Conservation (phyloP, 2,329 filamentous ascomycete genomes). For the Xenosphaeropsis pyriputrescens region DNA sequence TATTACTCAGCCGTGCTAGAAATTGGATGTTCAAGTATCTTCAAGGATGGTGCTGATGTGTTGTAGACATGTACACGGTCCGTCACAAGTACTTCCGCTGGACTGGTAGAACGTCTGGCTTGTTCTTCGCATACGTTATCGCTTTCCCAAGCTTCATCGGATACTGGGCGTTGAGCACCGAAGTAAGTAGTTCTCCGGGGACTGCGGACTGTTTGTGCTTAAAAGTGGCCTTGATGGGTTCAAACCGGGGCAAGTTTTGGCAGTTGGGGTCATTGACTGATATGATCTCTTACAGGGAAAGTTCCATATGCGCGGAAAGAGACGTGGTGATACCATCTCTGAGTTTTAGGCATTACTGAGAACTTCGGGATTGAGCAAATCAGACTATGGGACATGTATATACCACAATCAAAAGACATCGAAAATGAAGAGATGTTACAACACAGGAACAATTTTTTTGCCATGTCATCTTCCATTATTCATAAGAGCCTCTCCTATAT, state of each 20-base stretch:
- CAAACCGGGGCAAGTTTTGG: not conserved
- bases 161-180: conserved; percentile 62
- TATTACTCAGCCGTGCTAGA: too few relatives aligned
- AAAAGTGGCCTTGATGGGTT: not conserved
- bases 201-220: not conserved
- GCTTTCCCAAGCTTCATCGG: conserved; percentile 58
- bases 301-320: conserved; percentile 73
- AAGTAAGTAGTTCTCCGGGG: conserved; percentile 49
- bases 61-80: conserved; percentile 63
- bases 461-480: too few relatives aligned
- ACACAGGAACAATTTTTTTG: too few relatives aligned
- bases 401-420: too few relatives aligned
- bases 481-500: too few relatives aligned
- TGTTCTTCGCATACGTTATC: conserved; percentile 65
- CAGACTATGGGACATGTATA: too few relatives aligned
- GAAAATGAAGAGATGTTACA: too few relatives aligned
- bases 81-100: conserved; percentile 93
- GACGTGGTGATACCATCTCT: conserved; percentile 67
- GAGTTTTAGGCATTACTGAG: conserved; percentile 45
- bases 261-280: conserved; percentile 4
- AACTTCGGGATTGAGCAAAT: too few relatives aligned
- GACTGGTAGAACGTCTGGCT: conserved; percentile 68
- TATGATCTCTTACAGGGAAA: conserved; percentile 50
- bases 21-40: not conserved
- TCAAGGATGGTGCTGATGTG: conserved; percentile 2